phyloP scores from a whole-genome alignment of 1,284 basidiomycete genomes.

The Marasmius oreades region DNA sequence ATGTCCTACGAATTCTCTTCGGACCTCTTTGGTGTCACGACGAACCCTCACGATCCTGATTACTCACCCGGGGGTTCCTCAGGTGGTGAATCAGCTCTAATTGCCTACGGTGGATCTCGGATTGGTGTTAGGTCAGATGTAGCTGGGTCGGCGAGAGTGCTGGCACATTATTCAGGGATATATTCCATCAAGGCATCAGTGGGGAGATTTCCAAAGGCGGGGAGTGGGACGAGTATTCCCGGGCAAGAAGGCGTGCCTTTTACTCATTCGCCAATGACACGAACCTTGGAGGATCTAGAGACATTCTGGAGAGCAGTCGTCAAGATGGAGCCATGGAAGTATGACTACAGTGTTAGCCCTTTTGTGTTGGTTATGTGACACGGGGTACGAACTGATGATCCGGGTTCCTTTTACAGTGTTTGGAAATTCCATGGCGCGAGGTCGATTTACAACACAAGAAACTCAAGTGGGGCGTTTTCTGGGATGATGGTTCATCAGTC shows the following conservation, averaged over 20 bases:
- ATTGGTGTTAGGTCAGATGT: conserved; percentile 77
- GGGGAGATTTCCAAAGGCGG: conserved; percentile 47
- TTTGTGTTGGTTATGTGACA: neutral
- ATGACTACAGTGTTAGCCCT: conserved; percentile 49
- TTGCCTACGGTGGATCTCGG: conserved; percentile 66
- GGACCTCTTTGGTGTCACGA: conserved; percentile 63
- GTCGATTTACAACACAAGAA: conserved; percentile 41
- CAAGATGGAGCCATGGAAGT: conserved; percentile 55
- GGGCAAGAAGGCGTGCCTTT: conserved; percentile 63
- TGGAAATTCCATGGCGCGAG: conserved; percentile 53
- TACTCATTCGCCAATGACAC: conserved; percentile 66
- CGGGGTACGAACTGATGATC: neutral
- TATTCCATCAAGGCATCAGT: conserved; percentile 59
- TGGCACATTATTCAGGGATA: conserved; percentile 68
- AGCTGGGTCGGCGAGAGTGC: conserved; percentile 69
- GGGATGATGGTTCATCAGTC: conserved; percentile 57
- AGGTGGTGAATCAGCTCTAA: conserved; percentile 68
- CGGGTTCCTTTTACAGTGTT: conserved; percentile 35
- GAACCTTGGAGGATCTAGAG: conserved; percentile 64
- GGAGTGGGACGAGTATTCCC: conserved; percentile 41
- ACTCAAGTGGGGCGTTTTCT: conserved; percentile 51
- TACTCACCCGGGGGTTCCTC: conserved; percentile 68
- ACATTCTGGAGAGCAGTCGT: conserved; percentile 59
- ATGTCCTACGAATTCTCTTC: conserved; percentile 73
- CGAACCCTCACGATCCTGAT: conserved; percentile 57